These are phyloP conservation scores for Botryosphaeria agaves DNA, from an alignment of 2,329 filamentous ascomycete species.

Conservation along the genomic window DNA sequence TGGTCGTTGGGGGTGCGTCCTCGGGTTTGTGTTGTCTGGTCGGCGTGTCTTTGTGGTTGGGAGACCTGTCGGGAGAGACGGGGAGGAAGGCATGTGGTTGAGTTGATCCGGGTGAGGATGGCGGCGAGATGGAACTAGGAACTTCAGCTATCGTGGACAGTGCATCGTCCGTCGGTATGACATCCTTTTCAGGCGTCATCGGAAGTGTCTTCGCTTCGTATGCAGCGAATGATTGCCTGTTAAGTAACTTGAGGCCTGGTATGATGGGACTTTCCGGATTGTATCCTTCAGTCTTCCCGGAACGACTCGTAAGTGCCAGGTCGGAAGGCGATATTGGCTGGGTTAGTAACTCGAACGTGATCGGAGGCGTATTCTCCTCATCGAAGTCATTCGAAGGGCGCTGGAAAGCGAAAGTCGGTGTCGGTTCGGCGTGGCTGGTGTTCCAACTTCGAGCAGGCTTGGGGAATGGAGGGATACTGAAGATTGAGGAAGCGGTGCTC, in stretches of 20 bases:
- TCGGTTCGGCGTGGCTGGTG: slow-evolving; percentile 4
- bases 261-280: no score
- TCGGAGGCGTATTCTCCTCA: slow-evolving; percentile 6
- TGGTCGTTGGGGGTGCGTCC: slow-evolving; percentile 8
- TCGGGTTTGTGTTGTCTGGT: background rate
- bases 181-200: no score
- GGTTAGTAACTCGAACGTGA: slow-evolving; percentile 5
- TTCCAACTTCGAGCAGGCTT: slow-evolving; percentile 9
- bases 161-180: no score
- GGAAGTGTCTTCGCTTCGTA: no score
- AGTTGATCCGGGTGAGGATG: slow-evolving; percentile 20
- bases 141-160: no score
- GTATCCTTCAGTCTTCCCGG: no score
- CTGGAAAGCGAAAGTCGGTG: slow-evolving; percentile 10
- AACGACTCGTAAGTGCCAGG: no score
- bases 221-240: no score
- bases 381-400: slow-evolving; percentile 7
- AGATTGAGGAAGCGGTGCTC: slow-evolving; percentile 12
- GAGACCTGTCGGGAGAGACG: background rate
- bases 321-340: no score
- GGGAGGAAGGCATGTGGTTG: slow-evolving; percentile 1
- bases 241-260: no score
- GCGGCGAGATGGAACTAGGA: no score
- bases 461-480: slow-evolving; percentile 20
- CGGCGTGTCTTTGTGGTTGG: background rate